A percentile compares a stretch with the other conserved stretches of the same genome.
phyloP scores from a whole-genome alignment of 345 rosid species.

The Citrus medica region DNA sequence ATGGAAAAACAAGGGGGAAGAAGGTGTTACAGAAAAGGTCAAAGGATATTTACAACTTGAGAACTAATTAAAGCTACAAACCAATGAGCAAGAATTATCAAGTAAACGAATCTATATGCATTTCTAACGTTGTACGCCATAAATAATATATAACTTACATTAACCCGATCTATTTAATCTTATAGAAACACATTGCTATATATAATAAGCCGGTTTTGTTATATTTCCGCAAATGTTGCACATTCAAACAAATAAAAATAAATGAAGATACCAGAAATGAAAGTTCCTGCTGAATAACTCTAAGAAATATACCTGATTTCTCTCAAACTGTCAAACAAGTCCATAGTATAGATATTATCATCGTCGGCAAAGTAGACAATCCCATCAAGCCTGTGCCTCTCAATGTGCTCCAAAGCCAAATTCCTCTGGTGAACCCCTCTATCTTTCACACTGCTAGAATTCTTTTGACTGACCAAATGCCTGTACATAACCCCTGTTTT shows the following conservation, averaged over 20 bases:
- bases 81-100: neutral
- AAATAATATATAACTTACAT: neutral
- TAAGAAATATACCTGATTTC: conserved; percentile 46
- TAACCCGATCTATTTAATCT: neutral
- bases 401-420: conserved; percentile 73
- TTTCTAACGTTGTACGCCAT: neutral
- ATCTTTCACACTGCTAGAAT: conserved; percentile 56
- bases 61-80: neutral
- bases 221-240: neutral
- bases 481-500: conserved; percentile 85
- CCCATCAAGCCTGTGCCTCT: conserved; percentile 77
- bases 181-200: neutral
- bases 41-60: neutral
- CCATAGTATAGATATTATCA: conserved; percentile 72
- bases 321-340: conserved; percentile 69
- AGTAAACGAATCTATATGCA: neutral
- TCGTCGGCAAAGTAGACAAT: conserved; percentile 84
- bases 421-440: conserved; percentile 78
- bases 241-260: neutral
- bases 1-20: neutral
- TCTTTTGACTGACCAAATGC: conserved; percentile 59
- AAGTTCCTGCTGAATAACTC: neutral
- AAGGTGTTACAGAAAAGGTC: neutral
- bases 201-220: neutral
- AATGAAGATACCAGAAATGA: neutral